These are phyloP conservation scores for Trametes sanguinea DNA, from an alignment of 768 basidiomycete genomes.

Conservation along the genomic window DNA sequence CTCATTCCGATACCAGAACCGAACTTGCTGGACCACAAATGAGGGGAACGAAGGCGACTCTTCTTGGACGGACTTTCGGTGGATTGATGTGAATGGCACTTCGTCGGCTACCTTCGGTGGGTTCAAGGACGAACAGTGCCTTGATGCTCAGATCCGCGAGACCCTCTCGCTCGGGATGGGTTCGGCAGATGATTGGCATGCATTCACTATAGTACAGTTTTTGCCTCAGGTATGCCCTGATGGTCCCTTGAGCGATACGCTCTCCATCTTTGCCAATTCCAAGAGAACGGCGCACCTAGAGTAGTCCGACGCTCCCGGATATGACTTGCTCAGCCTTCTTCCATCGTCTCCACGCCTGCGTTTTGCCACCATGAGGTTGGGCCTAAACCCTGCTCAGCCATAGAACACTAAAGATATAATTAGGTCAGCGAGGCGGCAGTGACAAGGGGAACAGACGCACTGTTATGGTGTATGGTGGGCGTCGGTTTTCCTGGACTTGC, in stretches of 20 bases:
- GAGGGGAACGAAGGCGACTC: no score
- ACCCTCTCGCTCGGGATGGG: no score
- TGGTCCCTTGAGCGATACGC: background rate
- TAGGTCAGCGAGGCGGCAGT: background rate
- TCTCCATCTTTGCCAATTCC: no score
- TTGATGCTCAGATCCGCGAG: no score
- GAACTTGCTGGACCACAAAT: no score
- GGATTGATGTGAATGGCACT: no score
- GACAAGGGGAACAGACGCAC: slow-evolving; percentile 44
- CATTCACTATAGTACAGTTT: no score
- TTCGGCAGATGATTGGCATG: no score
- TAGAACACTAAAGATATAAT: slow-evolving; percentile 60
- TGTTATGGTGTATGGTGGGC: slow-evolving; percentile 69
- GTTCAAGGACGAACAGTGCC: no score
- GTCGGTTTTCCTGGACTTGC: slow-evolving; percentile 49
- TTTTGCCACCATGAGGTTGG: slow-evolving; percentile 76
- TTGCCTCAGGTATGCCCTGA: background rate
- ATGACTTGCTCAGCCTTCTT: slow-evolving; percentile 35
- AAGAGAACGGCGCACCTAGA: background rate
- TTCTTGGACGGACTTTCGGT: no score
- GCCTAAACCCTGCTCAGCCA: slow-evolving; percentile 81
- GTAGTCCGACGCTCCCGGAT: background rate
- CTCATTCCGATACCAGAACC: no score
- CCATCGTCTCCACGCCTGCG: slow-evolving; percentile 44
- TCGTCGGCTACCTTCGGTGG: no score